Evolutionary conservation across 495 filamentous ascomycete genomes (phyloP), one percentile per base, ranked within the genome.

Genomic region (Astrocystis sublimbata): DNA sequence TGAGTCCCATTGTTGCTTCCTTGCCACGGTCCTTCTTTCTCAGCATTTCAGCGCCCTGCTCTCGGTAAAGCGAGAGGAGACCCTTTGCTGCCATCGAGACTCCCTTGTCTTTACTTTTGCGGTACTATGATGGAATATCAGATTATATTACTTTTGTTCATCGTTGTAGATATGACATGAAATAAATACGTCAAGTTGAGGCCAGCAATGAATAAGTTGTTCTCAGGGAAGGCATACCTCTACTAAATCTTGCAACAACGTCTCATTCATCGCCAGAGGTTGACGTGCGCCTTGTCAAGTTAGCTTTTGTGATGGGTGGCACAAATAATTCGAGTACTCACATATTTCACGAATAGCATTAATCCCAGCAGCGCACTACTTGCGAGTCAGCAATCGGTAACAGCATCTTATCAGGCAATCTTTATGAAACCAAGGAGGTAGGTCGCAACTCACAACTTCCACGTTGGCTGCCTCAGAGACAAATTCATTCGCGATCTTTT

Each of bases 401-500:
- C 4, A 17, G 36, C 36, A 8, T 31, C 26, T 6, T 38, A 13
- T 17, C 12, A 7, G 17, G 13, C n/a, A 15, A 26, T 5, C 12
- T 26, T 33, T 13, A 15, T 46, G 40, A 35, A 59, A 13, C 38
- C 36, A 23, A 2, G 30, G 28, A n/a, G 1, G 24, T 6, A 23
- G 21, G 42, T 38, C 40, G 36, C 26, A 46, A 61, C 59, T 61
- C 50, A 61, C 59, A 42, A 98, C 92, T 76, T 97, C 92, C 15
- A 90, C 81, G 6, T 93, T 92, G 0, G 92, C 89, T 13, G 92
- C 94, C 73, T 99, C 94, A 0, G 91, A 96, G 7, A 99, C 93
- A 70, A 99, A 99, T 70, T 96, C 92, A 61, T 97, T 96, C 38
- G 94, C 93, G 63, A 99, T 97, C 79, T 97, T 98, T 72, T 91